Conservation (phyloP, 257 asterid species). For the Capsicum baccatum region DNA sequence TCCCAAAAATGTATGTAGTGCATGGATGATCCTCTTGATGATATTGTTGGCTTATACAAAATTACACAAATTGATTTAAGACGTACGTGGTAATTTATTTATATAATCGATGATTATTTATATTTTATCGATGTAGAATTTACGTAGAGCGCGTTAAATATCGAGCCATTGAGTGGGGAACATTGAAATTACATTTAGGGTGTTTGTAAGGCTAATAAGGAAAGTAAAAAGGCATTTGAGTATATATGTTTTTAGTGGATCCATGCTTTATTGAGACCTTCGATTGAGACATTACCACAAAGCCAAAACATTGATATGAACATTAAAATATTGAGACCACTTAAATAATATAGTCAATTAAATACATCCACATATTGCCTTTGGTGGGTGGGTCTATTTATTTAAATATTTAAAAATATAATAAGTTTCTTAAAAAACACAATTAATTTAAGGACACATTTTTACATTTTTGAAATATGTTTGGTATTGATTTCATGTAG, state of each 20-base stretch:
- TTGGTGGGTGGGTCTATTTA: slow-evolving; percentile 28
- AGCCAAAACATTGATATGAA: background rate
- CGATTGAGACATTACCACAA: slow-evolving; percentile 23
- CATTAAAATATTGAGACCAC: slow-evolving; percentile 22
- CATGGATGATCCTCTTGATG: background rate
- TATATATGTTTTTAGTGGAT: slow-evolving; percentile 32
- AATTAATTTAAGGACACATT: background rate
- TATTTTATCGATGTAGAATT: background rate
- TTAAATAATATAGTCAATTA: background rate
- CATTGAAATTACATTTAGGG: slow-evolving; percentile 33
- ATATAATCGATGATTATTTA: background rate
- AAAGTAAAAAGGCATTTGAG: slow-evolving; percentile 25
- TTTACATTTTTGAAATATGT: background rate
- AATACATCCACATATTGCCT: slow-evolving; percentile 6
- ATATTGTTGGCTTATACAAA: background rate
- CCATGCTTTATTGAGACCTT: slow-evolving; percentile 16
- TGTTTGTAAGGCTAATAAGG: slow-evolving; percentile 28
- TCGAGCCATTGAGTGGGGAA: slow-evolving; percentile 39
- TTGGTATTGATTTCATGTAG: background rate
- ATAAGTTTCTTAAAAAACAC: background rate
- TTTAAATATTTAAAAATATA: background rate
- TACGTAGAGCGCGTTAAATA: background rate
- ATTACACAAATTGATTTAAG: background rate
- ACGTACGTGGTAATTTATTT: background rate
- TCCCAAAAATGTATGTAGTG: background rate